Evolutionary conservation across 1,284 basidiomycete species (phyloP), one percentile per base, ranked within the genome.

Genomic region (Ustilago bromivora): DNA sequence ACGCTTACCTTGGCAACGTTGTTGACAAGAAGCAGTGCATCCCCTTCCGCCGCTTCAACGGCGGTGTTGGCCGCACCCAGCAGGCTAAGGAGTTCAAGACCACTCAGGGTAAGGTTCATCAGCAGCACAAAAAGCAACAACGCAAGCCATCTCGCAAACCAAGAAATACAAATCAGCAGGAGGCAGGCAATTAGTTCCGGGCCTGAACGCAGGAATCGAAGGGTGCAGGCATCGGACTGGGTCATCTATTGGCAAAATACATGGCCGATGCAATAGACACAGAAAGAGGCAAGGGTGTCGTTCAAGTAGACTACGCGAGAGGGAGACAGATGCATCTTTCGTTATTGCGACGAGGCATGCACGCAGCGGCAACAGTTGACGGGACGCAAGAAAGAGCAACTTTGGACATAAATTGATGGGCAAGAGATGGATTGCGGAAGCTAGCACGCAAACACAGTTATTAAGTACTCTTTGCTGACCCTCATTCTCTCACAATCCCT

Each of bases 11-110:
- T 82, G 90, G 90, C 83, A 93, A 97, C 87, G 97, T 99, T 80
- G 90, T 92, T 86, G 96, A 99, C 74, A 95, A 98, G 92, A 97
- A 98, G 88, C 94, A 96, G 88, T 90, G 93, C 87, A 94, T 99
- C 84, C 97, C 97, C 83, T 99, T 96, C 93, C 91, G 96, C 86
- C 91, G 97, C 85, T 98, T 95, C 89, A 89, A 94, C 87, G 97
- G 97, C 87, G 95, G 96, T 89, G 94, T 98, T 86, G 97, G 97
- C 86, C 93, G 97, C 85, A 93, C 96, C 83, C 92, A 92, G 87
- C 97, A 99, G 90, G 97, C 95, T 73, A 98, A 98, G 89, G 92
- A 96, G 88, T 97, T 97, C 90, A 94, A 94, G 89, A 91, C 94
- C 73, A 98, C 96, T 78, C 95, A 97, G 89, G 95, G 95, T 95